Percentiles rank a stretch among this genome's conserved stretches.
Conservation (phyloP, 1,284 basidiomycete species). For the Rhizoctonia solani region DNA sequence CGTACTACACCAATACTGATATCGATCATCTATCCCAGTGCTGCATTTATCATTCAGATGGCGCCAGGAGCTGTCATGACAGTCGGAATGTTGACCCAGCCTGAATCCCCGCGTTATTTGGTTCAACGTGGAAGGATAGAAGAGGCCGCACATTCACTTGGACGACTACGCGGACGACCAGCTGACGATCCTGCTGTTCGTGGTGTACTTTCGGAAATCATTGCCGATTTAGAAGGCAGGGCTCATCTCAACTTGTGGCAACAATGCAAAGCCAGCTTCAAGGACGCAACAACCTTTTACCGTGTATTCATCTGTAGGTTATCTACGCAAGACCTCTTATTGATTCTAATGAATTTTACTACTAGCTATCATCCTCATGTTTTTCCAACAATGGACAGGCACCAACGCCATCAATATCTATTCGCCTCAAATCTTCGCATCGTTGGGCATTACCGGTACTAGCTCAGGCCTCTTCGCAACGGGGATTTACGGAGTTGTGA, state of each 20-base stretch:
- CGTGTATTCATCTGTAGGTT: conserved; percentile 33
- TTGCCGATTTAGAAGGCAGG: conserved; percentile 34
- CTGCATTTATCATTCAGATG: conserved; percentile 42
- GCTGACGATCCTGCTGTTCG: conserved; percentile 35
- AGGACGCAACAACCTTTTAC: conserved; percentile 29
- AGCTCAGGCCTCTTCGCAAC: conserved; percentile 39
- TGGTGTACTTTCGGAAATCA: conserved; percentile 33
- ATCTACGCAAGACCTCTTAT: not conserved
- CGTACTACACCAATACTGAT: not conserved
- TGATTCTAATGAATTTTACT: not conserved
- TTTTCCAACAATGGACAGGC: conserved; percentile 41
- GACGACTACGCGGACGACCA: conserved; percentile 19
- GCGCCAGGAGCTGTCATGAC: conserved; percentile 41
- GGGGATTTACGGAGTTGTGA: conserved; percentile 38
- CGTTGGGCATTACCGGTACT: conserved; percentile 41
- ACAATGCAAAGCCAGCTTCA: conserved; percentile 31
- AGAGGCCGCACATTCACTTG: conserved; percentile 34
- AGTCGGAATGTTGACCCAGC: conserved; percentile 30
- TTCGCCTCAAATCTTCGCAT: conserved; percentile 40
- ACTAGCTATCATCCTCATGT: conserved; percentile 38
- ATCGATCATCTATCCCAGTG: conserved; percentile 11
- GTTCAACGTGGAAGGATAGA: conserved; percentile 41
- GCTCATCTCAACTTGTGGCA: conserved; percentile 36
- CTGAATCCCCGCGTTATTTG: conserved; percentile 42
- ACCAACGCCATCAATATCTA: conserved; percentile 38